Evolutionary conservation across 371 early-diverging fungal species (phyloP), one percentile per base, ranked within the genome.

Genomic region (Amoeboaphelidium occidentale): DNA sequence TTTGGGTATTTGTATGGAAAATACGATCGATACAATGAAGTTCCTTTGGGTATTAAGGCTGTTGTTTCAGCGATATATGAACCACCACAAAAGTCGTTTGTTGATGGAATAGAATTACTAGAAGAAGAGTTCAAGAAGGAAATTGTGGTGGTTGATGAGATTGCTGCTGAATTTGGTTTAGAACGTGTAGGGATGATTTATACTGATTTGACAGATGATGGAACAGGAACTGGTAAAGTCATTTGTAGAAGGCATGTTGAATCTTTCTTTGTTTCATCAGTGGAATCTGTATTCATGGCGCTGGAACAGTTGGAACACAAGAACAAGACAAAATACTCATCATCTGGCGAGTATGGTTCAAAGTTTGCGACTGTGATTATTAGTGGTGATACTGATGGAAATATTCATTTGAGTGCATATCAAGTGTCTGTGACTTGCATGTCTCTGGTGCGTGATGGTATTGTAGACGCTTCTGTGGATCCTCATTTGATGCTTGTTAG

Each of bases 51-150:
- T 14, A 74, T 91, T 50, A 97, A 94, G 60, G 96, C 96, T 0
- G 88, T 97, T 6, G 97, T 99, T 0, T 82, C 82, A 55, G 84
- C 81, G 0, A 85, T 94, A 46, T 93, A 89, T 55, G 94, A 96
- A 58, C 92, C 96, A 6, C 77, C 81, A 25, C 98, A 98, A 58
- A 72, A 75, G 17, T 70, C 70, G 58, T 80, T 76, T 50, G 63
- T 72, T 23, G 90, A 94, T 53, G 88, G 90, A 1, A 61, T 97
- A 0, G 59, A 55, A 4, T 24, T 62, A 25, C 47, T 41, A n/a
- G 26, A 46, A 22, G 22, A 41, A 26, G 17, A 14, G 2, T 25
- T 27, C 27, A 52, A 53, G 47, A 69, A 69, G 14, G 21, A 60
- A 13, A 72, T 80, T 2, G 74, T 81, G 22, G 65, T 68, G 14